Base-by-base conservation (phyloP, 305 asterid genomes). In the Andrographis paniculata region DNA sequence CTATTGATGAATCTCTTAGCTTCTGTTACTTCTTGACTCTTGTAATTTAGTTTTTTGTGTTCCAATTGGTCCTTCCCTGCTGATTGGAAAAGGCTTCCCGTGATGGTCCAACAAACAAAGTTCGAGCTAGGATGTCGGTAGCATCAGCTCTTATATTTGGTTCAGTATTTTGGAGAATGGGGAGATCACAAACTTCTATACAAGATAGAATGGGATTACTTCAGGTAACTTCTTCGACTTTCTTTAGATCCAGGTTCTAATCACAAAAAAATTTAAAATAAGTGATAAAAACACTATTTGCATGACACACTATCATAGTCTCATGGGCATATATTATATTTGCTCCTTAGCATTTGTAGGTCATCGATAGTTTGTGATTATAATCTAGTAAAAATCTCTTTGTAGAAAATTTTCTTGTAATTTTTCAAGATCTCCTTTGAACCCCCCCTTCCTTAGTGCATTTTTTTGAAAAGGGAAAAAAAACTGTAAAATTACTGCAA, bases 101-200 rank as follows among this genome's bases (percentile, higher is more conserved):
- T 63, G 99, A 87, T 62, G 95, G 99, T 48, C 94, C 99, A 36
- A 91, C 99, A 52, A 91, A 91, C 68, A 79, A 78, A 81, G 89
- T 91, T 67, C 78, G 99, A 68, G 78, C 94, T 51, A 83, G 95
- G 71, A 91, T 91, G 99, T 91, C 99, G 12, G 46, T 91, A 42
- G 94, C 99, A 49, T 91, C 96, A 52, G 99, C 95, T 56, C 64
- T 87, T 54, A 87, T 91, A 72, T 87, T 91, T 74, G 99, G 99
- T 55, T 91, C 96, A 41, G 92, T 91, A 54, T 91, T 91, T 74
- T 91, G 99, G 99, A 83, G 96, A 67, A 91, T 87, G 87, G 96
- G 94, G 56, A 75, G 71, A 63, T 87, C 95, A 20, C 99, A 87
- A 67, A 79, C 96, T 21, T 80, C 96, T 33, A 83, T 87, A 70